Conservation (phyloP, 192 early-diverging fungal genomes). For the Geosiphon pyriformis region DNA sequence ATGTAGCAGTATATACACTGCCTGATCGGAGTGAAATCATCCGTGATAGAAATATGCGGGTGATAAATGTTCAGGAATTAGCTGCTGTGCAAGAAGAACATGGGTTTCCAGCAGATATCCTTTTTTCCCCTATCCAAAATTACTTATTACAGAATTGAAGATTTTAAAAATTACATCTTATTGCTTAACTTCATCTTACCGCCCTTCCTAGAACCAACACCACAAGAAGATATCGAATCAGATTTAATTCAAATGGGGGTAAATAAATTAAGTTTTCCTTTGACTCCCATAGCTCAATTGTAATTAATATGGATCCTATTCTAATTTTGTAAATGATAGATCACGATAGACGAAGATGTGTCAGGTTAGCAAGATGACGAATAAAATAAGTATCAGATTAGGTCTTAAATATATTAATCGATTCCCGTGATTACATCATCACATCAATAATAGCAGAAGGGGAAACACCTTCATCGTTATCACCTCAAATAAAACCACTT, state of each 20-base stretch:
- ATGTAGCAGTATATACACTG: constrained; percentile 1
- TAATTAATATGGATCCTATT: too few species aligned
- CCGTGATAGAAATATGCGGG: background rate
- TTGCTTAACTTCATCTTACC: constrained; percentile 19
- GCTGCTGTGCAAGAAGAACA: background rate
- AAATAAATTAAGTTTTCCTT: background rate
- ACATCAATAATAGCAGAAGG: background rate
- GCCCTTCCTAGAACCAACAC: constrained; percentile 5
- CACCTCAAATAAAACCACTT: background rate
- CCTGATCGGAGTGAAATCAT: constrained; percentile 7
- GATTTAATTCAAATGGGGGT: constrained; percentile 20
- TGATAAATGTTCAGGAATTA: background rate
- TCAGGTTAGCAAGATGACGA: background rate
- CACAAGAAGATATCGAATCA: background rate
- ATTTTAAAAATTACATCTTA: background rate
- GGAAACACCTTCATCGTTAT: background rate
- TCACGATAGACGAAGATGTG: background rate
- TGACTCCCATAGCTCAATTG: background rate
- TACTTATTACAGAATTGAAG: background rate
- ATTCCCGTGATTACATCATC: background rate
- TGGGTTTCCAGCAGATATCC: constrained; percentile 27
- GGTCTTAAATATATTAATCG: background rate
- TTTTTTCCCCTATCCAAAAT: background rate
- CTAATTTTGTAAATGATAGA: too few species aligned
- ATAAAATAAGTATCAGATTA: background rate